Percentiles rank a stretch among this genome's conserved stretches.
Conservation (phyloP, 1,284 basidiomycete genomes). For the Tylopilus sp. region DNA sequence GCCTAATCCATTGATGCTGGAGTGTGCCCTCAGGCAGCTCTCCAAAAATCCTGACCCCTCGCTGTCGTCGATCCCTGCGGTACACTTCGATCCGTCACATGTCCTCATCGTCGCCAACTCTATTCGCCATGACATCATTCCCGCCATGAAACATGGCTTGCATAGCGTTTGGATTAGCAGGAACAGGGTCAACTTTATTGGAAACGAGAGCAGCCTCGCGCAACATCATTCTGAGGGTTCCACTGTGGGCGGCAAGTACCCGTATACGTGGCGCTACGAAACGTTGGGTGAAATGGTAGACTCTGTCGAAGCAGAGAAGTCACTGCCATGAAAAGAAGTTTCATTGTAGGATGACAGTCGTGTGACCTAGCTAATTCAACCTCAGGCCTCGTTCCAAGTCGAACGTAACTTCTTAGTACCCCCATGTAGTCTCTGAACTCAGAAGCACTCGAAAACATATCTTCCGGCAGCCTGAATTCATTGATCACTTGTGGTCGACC, state of each 20-base stretch:
- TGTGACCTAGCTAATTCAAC: conserved; percentile 14
- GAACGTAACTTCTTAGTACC: background rate
- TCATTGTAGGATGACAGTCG: background rate
- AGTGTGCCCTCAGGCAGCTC: conserved; percentile 56
- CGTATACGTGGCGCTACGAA: conserved; percentile 63
- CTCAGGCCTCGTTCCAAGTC: conserved; percentile 8
- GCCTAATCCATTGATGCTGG: conserved; percentile 58
- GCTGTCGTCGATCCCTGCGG: conserved; percentile 47
- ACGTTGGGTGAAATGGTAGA: conserved; percentile 68
- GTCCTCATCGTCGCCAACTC: conserved; percentile 71
- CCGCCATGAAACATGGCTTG: conserved; percentile 62
- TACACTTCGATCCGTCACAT: conserved; percentile 54
- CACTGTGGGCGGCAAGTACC: conserved; percentile 25
- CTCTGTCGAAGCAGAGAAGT: conserved; percentile 57
- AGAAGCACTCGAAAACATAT: background rate
- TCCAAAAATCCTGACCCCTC: conserved; percentile 38
- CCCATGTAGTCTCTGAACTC: background rate
- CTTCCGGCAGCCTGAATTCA: background rate
- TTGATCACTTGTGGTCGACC: background rate
- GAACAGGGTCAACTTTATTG: conserved; percentile 56
- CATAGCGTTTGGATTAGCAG: conserved; percentile 74
- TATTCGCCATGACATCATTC: conserved; percentile 66
- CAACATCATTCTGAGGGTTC: conserved; percentile 26
- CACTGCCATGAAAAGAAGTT: background rate
- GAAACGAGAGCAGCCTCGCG: conserved; percentile 26